These are phyloP conservation scores for Saturnispora diversa DNA, from an alignment of 805 yeast species.

Conservation along the genomic window DNA sequence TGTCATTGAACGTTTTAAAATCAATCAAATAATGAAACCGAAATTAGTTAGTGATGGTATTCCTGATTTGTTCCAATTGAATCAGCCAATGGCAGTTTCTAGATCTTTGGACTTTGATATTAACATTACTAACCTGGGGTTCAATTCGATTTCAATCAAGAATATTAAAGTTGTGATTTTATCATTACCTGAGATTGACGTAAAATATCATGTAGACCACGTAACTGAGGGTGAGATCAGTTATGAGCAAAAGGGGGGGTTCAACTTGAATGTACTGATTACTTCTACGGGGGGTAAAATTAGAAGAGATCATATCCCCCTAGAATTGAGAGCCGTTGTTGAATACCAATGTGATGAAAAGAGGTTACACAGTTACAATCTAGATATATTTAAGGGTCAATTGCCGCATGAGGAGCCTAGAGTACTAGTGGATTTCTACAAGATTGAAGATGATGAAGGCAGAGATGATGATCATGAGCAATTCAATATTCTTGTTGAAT, in stretches of 20 bases:
- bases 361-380: conserved; percentile 26
- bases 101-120: conserved; percentile 14
- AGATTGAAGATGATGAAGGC: conserved; percentile 16
- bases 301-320: too few species aligned
- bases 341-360: conserved; percentile 15
- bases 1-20: conserved; percentile 12
- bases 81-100: conserved; percentile 14
- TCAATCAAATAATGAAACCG: conserved; percentile 5
- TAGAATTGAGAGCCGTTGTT: conserved; percentile 18
- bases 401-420: conserved; percentile 67
- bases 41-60: conserved; percentile 3
- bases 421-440: conserved; percentile 40
- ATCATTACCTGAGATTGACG: conserved; percentile 9
- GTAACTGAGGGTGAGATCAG: conserved; percentile 2
- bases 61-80: conserved; percentile 7
- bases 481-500: conserved; percentile 33
- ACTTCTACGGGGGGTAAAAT: too few species aligned
- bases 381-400: conserved; percentile 41
- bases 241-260: neutral
- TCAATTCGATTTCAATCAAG: conserved; percentile 21
- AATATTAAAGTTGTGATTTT: conserved; percentile 3
- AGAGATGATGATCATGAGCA: too few species aligned
- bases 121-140: conserved; percentile 21
- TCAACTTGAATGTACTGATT: conserved; percentile 1
- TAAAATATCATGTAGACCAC: neutral